phyloP scores from a whole-genome alignment of 495 filamentous ascomycete genomes.

The Acidomyces sp. region DNA sequence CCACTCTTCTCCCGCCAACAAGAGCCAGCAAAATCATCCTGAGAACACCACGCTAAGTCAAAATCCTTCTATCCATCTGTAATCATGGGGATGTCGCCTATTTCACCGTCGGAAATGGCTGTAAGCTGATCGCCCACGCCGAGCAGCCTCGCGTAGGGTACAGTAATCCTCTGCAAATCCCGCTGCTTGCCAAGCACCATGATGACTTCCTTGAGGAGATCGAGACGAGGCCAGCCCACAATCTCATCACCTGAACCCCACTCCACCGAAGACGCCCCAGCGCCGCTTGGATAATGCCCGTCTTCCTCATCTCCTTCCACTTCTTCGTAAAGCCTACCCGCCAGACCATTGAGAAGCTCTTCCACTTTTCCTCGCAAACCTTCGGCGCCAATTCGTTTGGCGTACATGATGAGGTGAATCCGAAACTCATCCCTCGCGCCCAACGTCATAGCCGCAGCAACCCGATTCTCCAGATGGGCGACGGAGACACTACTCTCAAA shows the following conservation, averaged over 20 bases:
- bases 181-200: constrained; percentile 56
- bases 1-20: too few species aligned
- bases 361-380: constrained; percentile 78
- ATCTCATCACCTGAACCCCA: constrained; percentile 52
- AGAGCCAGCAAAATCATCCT: background rate
- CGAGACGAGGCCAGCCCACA: constrained; percentile 79
- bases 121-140: constrained; percentile 10
- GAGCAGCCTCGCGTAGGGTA: constrained; percentile 20
- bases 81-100: constrained; percentile 1
- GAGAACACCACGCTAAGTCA: constrained; percentile 6
- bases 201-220: constrained; percentile 76
- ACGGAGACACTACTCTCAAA: constrained; percentile 87
- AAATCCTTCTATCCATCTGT: constrained; percentile 1
- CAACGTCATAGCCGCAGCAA: constrained; percentile 75
- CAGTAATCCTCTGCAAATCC: constrained; percentile 20
- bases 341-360: constrained; percentile 66
- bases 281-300: constrained; percentile 34
- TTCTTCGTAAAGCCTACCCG: constrained; percentile 49
- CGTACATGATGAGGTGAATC: constrained; percentile 88
- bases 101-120: background rate
- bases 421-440: constrained; percentile 83
- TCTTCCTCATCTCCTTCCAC: constrained; percentile 35
- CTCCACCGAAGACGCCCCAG: constrained; percentile 41
- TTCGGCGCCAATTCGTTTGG: constrained; percentile 84
- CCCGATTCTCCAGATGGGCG: constrained; percentile 87